phyloP scores from a whole-genome alignment of 2,329 filamentous ascomycete genomes.

The Diaporthe sp. region DNA sequence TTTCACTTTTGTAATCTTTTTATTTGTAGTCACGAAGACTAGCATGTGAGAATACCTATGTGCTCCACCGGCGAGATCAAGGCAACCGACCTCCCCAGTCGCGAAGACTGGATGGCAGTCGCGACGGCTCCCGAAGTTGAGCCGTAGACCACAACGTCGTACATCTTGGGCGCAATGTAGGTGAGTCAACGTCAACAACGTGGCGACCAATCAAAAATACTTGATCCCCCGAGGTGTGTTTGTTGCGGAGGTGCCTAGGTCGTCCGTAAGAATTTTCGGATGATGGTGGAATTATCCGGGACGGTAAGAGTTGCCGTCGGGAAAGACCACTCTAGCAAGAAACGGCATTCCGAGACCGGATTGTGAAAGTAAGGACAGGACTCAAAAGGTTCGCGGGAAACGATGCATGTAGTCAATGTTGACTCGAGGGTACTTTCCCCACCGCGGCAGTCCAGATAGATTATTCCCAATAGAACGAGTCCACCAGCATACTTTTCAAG shows the following conservation, averaged over 20 bases:
- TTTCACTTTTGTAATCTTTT: rapidly evolving
- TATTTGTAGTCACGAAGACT: neutral
- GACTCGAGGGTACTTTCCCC: neutral
- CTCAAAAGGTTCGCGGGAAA: neutral
- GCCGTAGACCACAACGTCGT: neutral
- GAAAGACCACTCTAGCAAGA: neutral
- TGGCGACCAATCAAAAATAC: neutral
- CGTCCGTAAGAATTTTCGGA: neutral
- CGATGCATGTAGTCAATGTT: neutral
- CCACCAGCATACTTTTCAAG: neutral
- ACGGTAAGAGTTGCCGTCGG: neutral
- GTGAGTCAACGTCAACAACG: neutral
- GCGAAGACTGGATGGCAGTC: conserved; percentile 3
- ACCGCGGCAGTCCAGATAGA: neutral
- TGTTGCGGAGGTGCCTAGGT: neutral
- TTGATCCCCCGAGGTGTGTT: neutral
- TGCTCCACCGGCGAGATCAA: neutral
- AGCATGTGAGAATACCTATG: neutral
- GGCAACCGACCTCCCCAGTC: neutral
- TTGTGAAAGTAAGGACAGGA: neutral
- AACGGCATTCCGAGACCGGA: neutral
- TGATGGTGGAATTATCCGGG: no score
- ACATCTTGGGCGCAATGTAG: neutral
- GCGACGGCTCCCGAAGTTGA: neutral
- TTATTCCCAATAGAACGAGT: neutral